Evolutionary conservation across 495 filamentous ascomycete species (phyloP).

Genomic region (Pyrenula massariospora): DNA sequence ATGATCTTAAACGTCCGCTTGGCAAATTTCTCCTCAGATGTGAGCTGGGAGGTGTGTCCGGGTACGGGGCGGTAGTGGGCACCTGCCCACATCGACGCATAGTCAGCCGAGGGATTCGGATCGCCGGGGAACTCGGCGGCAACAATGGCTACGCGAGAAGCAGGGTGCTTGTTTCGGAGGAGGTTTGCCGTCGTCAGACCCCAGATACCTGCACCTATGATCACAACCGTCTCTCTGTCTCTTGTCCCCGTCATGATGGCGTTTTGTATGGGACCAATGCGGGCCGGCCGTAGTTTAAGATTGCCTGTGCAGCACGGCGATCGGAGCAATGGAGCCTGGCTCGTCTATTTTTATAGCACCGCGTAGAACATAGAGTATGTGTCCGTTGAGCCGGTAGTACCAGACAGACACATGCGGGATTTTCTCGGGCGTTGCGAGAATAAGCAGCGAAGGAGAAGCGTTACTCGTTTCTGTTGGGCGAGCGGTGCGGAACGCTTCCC

Average conservation of each 20-base stretch:
- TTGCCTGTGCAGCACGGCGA: no score
- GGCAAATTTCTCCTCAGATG: constrained; percentile 37
- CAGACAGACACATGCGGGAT: neutral
- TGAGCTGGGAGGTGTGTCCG: constrained; percentile 23
- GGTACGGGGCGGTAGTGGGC: constrained; percentile 49
- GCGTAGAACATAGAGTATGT: neutral
- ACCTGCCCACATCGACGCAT: constrained; percentile 55
- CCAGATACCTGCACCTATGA: neutral
- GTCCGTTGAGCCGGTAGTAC: neutral
- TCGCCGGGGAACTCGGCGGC: neutral
- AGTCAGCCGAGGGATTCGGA: constrained; percentile 36
- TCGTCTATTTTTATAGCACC: neutral
- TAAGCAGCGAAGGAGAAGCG: no score
- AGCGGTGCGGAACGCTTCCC: no score
- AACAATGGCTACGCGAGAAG: neutral
- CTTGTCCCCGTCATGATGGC: neutral
- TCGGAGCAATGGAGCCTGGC: no score
- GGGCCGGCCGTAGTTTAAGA: no score
- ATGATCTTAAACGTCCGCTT: constrained; percentile 39
- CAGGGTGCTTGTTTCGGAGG: neutral
- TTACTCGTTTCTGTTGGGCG: no score
- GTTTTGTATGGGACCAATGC: neutral
- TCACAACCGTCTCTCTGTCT: neutral
- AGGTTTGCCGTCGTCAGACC: neutral
- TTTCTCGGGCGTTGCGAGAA: no score